Base-by-base conservation (phyloP, 805 yeast species). In the Nakazawaea ambrosiae region DNA sequence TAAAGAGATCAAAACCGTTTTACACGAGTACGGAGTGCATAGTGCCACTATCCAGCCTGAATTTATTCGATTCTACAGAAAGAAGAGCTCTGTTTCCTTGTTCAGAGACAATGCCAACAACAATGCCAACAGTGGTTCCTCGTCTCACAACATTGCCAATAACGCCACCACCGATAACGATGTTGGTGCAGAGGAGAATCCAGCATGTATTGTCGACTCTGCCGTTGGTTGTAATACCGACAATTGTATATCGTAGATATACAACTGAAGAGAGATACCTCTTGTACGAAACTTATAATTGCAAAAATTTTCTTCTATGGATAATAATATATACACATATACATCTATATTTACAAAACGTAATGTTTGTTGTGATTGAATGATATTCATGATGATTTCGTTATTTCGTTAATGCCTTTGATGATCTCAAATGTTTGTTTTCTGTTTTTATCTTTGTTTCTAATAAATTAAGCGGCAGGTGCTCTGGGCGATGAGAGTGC, bases 1-100 rank as follows among this genome's bases (percentile, higher is more conserved):
- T 7, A 68, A 77, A 34, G 72, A 74, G 40, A 90, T 90, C 37
- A 76, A 92, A 57, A 73, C 74, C 36, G 78, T 88, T 32, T 69
- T 90, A 50, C 95, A 86, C 50, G 77, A 71, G 20, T 81, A 80
- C 53, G 96, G 95, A 31, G 80, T 90, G 43, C 95, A 89, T 52
- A 82, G 92, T 26, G 95, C 90, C 15, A 90, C 98, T 2, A 89
- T 92, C 35, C 98, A 90, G 61, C 98, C 98, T 0, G 98, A 90
- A 62, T 92, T 90, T 51, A 55, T 67, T 2, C 43, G 46, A 9
- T 60, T 49, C 41, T 61, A 60, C 27, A 54, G 54, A 22, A 48
- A 47, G 24, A 46, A 48, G 24, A 42, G 51, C 23, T 61, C 42
- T 39, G 45, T 42, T 19, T 36, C 38, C 24, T 34, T 45, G 23